Percentiles rank a stretch among this genome's conserved stretches.
Evolutionary conservation across 169 alveolate species (phyloP).

Genomic region (Cryptosporidium felis): DNA sequence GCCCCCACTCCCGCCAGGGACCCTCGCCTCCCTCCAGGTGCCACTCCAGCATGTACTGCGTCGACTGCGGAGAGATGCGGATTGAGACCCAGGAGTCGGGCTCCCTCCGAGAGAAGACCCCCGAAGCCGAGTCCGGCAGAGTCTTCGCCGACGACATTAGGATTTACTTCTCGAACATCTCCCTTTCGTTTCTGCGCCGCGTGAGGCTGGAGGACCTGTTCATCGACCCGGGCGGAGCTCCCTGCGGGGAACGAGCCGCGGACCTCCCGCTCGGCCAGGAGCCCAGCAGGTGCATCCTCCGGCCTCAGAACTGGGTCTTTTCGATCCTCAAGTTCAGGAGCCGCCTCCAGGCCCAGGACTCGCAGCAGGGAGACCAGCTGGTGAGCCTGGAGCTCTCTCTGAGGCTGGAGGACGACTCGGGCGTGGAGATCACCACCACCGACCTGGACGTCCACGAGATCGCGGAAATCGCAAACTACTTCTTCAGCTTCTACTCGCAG

Average conservation of each 20-base stretch:
- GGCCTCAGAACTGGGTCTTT: conserved; percentile 40
- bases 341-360: background rate
- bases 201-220: conserved; percentile 18
- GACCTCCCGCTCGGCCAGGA: background rate
- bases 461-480: conserved; percentile 23
- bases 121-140: conserved; percentile 1
- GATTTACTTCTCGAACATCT: conserved; percentile 2
- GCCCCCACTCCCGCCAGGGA: too few relatives aligned
- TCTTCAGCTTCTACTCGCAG: conserved; percentile 2
- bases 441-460: conserved; percentile 63
- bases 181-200: background rate
- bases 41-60: background rate
- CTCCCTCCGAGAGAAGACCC: too few relatives aligned
- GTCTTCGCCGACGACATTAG: conserved; percentile 8
- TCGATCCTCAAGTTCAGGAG: background rate
- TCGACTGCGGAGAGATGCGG: conserved; percentile 20
- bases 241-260: background rate
- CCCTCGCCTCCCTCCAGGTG: too few relatives aligned
- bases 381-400: conserved; percentile 3
- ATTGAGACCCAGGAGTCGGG: conserved; percentile 10
- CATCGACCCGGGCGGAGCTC: background rate
- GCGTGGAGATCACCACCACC: conserved; percentile 17
- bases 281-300: background rate
- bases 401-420: background rate
- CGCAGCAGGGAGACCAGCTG: background rate